Percentiles rank a stretch among this genome's conserved stretches.
These are phyloP conservation scores for Aristolochia californica DNA, from an alignment of 164 flowering plant species.

Conservation along the genomic window DNA sequence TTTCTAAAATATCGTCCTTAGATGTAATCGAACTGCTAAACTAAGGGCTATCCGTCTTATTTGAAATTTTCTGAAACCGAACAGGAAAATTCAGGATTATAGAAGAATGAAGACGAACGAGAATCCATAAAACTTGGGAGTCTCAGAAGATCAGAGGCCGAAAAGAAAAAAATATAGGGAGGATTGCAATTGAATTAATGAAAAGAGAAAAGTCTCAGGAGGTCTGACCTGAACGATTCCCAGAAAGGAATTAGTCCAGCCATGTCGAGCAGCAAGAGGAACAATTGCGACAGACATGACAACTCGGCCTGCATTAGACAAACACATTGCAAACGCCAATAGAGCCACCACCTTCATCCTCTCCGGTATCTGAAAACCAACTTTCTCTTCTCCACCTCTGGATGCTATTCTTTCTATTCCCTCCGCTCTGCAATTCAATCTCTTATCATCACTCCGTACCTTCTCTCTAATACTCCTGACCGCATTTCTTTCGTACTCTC, in stretches of 20 bases:
- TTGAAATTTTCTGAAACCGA: too few relatives aligned
- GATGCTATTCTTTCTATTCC: conserved; percentile 42
- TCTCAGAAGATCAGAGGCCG: neutral
- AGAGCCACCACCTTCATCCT: conserved; percentile 75
- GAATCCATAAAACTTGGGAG: too few relatives aligned
- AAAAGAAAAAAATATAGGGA: neutral
- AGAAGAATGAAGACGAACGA: too few relatives aligned
- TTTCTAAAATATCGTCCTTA: too few relatives aligned
- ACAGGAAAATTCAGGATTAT: too few relatives aligned
- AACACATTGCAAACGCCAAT: conserved; percentile 66
- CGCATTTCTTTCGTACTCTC: neutral
- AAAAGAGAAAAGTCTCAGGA: neutral
- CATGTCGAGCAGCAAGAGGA: conserved; percentile 64
- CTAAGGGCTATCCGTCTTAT: too few relatives aligned
- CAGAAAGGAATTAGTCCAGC: conserved; percentile 80
- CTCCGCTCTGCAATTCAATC: conserved; percentile 47
- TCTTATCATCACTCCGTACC: conserved; percentile 7
- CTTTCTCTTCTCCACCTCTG: conserved; percentile 7
- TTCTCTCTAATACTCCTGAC: neutral
- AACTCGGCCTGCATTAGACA: conserved; percentile 83
- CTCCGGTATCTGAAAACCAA: conserved; percentile 33
- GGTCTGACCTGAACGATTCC: conserved; percentile 82
- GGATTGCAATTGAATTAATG: neutral
- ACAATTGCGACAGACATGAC: conserved; percentile 95
- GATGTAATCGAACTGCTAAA: too few relatives aligned